Evolutionary conservation across 192 early-diverging fungal genomes (phyloP), one percentile per base, ranked within the genome.

Genomic region (Umbelopsis sp.): DNA sequence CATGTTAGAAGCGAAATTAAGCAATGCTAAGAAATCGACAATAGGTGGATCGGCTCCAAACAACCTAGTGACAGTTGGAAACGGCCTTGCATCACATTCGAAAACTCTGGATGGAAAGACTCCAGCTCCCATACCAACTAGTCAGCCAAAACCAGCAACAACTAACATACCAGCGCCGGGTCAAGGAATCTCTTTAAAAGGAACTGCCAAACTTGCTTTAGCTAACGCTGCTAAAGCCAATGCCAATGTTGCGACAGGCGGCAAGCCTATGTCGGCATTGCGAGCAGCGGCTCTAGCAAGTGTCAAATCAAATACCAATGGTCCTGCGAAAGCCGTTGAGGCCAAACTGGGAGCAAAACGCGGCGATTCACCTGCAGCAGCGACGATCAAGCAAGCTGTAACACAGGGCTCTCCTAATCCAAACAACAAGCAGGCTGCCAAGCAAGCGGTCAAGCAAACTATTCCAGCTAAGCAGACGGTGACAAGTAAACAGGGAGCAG

Each of bases 271-370:
- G 20, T 62, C 56, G 11, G 26, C 56, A 62, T n/a, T 62, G 29
- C 32, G 56, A 62, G 56, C 56, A 29, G 56, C 56, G 14, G 56
- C 56, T 17, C 16, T 62, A 12, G 56, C 56, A 11, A 62, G 56
- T 34, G 11, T 32, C 11, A 62, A 62, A 34, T 0, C 0, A 5
- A 26, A 26, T 20, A 31, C 38, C 38, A 41, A 6, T 41, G 36
- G 36, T 38, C 36, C 36, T 38, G 38, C 10, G 11, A 53, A 53
- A 53, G 52, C 25, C 8, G 26, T 22, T n/a, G 25, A 53, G 22
- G 25, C 51, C 22, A 52, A 52, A 22, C 52, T 22, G 4, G 52
- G 22, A 8, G 26, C 24, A 53, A 53, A 41, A 41, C 38, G 38
- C 12, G 38, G 38, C 38, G 38, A 11, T 11, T 11, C 38, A 41